phyloP scores from a whole-genome alignment of 768 basidiomycete species.

The Leccinum ochraceum region DNA sequence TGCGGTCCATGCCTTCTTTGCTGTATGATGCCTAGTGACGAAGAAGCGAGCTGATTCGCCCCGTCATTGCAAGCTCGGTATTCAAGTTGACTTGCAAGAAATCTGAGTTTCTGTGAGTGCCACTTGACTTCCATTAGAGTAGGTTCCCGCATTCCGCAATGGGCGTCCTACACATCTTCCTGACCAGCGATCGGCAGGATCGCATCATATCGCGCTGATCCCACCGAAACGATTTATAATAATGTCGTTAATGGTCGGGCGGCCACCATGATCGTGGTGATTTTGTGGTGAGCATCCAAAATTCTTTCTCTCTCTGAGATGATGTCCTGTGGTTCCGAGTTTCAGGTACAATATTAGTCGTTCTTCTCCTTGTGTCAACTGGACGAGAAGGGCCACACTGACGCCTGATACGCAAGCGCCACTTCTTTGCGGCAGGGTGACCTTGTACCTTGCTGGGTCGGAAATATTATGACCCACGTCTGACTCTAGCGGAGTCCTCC shows the following conservation, averaged over 20 bases:
- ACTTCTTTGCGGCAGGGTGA: not conserved
- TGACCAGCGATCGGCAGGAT: not conserved
- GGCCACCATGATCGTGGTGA: not conserved
- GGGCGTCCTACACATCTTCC: not conserved
- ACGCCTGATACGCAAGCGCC: not conserved
- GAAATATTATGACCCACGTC: not conserved
- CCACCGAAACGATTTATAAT: not conserved
- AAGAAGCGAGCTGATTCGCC: not conserved
- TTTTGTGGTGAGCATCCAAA: not conserved
- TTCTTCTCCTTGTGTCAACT: not conserved
- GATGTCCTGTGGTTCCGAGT: not conserved
- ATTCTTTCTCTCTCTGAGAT: not conserved
- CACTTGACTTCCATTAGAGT: not conserved
- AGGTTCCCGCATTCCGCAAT: not conserved
- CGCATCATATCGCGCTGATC: not conserved
- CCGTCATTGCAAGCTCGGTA: not conserved
- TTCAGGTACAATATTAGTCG: not conserved
- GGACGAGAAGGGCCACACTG: not conserved
- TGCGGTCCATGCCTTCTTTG: not conserved
- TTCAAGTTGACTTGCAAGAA: not conserved
- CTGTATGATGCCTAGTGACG: not conserved
- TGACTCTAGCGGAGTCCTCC: not conserved
- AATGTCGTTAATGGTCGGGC: not conserved
- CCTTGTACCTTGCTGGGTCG: not conserved
- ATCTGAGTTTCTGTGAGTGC: not conserved